Base-by-base conservation (phyloP, 2,329 filamentous ascomycete genomes). In the Aurifilum marmelostoma region DNA sequence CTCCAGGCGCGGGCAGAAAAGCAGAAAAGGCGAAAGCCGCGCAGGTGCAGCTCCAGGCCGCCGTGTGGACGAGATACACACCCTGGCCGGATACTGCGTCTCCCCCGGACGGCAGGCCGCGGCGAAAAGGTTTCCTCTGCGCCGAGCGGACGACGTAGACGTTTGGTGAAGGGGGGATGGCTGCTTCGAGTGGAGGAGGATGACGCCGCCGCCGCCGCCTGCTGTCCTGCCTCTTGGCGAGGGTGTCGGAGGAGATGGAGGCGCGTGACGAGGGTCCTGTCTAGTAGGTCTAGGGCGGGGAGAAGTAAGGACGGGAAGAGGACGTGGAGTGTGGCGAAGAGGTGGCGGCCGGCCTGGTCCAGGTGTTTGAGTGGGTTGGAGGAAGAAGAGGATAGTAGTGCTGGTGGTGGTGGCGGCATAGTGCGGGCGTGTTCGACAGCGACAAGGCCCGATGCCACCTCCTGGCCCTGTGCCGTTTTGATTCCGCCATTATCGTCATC, bases 21-120 rank as follows among this genome's bases (percentile, higher is more conserved):
- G 90, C 87, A 27, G 90, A 84, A 71, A 97, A 90, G 0, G 91
- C 86, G 78, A 98, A 98, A 1, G 89, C 90, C 3, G 94, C 91
- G 81, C 96, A 99, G 1, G 89, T 92, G 79, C 96, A 99, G 78
- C 91, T 94, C 96, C 96, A 98, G 1, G 91, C 88, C 0, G 78
- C 74, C 1, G 94, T 84, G 12, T 90, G 87, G 21, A 98, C 92
- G 74, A 92, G 83, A 79, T 97, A 97, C 64, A 74, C 72, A 27
- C 58, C 63, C 54, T 72, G 69, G 47, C 66, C 70, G 32, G 63
- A 41, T 16, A 47, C 21, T n/a, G 43, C 21, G 8, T 47, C 43
- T n/a, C 43, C 43, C 2, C 8, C 43, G 21, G 70, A 66, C 24
- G 32, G 11, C 24, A 7, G 2, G 18, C 34, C 34, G 34, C n/a